Base-by-base conservation (phyloP, 441 rosid species). In the Gossypium schwendimanii region DNA sequence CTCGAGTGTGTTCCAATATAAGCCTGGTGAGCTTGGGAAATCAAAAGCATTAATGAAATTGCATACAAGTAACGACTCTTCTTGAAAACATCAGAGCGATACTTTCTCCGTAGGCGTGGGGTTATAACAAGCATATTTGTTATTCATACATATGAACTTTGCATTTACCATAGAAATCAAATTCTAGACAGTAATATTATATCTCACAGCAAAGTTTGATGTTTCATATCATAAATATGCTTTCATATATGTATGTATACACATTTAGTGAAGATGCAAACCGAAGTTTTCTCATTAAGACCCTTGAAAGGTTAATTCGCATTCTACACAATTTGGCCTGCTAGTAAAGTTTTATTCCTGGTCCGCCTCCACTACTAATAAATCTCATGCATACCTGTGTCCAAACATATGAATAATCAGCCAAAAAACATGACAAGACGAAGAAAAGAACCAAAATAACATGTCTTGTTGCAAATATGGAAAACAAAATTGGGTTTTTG, bases 251-350 rank as follows among this genome's bases (percentile, higher is more conserved):
- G 15, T 50, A 15, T 65, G 39, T 31, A 52, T 28, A 52, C 71
- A 26, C 41, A n/a, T 50, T 50, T 45, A 64, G 63, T 65, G 33
- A 65, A 75, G 62, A 72, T 44, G 41, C 73, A 61, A 26, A 74
- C 70, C 70, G 72, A 74, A 74, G 68, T 80, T 76, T 73, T 70
- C 63, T 75, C 65, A 63, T 77, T 76, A 44, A 36, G 23, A 71
- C 73, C 54, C 71, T 70, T 66, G 73, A 67, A 54, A 65, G 53
- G 52, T 33, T 58, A 70, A 33, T 74, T 70, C 55, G 63, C 75
- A 81, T 69, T 77, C 81, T 72, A 74, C 77, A 71, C 67, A 52
- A 26, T 2, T 28, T 28, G 62, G 63, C 26, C 75, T 44, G 67
- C 39, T 8, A 72, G 74, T 76, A 45, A 18, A 61, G 73, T 41